Evolutionary conservation across 1,284 basidiomycete genomes (phyloP), one percentile per base, ranked within the genome.

Genomic region (Grifola frondosa): DNA sequence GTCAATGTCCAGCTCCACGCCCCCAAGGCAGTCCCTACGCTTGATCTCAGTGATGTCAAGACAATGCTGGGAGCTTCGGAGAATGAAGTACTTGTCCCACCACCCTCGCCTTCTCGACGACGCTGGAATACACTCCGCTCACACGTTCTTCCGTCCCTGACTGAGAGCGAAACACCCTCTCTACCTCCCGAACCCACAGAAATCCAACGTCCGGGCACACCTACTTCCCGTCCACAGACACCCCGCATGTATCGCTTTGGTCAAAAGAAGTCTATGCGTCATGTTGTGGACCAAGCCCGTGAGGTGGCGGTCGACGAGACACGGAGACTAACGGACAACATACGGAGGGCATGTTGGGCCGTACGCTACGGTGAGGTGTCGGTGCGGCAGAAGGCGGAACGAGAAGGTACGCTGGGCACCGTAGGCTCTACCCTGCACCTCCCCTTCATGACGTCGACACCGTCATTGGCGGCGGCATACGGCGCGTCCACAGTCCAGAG

Each of bases 241-340:
- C 75, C 78, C 3, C 79, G 77, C 47, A 68, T 70, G 6, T 80
- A 78, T 37, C 67, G 75, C n/a, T 68, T 84, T 36, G 72, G 73
- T 5, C 70, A 69, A 25, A 65, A 68, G 36, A 64, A 78, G 11
- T 78, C 75, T 1, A 79, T 84, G 52, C 70, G 76, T 23, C 77
- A 83, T 21, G 76, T 81, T 6, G 80, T 82, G 1, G 80, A 82
- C 15, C 72, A 78, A 39, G 80, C 68, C 3, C 72, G 73, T 16
- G 75, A 76, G 46, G 62, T 65, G 15, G 65, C 65, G 22, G 62
- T 66, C 2, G 73, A 77, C 38, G 72, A 77, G 36, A 58, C 64
- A 8, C 68, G 66, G 11, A 69, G 65, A 44, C 71, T 81, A 39
- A 63, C 71, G 1, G 69, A 73, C 33, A 79, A 81, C 19, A 61